These are phyloP conservation scores for Cryptosporidium baileyi DNA, from an alignment of 169 alveolate species.

Conservation along the genomic window DNA sequence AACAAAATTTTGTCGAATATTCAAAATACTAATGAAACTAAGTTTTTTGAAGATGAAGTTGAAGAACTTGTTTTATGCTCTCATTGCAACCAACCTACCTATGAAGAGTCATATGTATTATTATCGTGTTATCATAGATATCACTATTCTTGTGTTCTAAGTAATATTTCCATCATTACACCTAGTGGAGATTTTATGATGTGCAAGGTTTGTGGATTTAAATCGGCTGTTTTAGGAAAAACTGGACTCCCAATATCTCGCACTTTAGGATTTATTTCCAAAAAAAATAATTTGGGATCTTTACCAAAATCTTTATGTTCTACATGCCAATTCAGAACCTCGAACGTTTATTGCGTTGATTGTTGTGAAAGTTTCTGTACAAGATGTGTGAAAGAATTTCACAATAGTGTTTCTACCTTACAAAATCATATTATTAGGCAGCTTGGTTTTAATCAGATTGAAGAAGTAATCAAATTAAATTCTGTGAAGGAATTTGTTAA, in stretches of 20 bases:
- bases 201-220: slow-evolving; percentile 52
- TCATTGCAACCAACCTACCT: slow-evolving; percentile 46
- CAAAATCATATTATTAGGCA: slow-evolving; percentile 44
- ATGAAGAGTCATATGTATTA: slow-evolving; percentile 49
- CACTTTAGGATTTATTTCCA: background rate
- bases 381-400: slow-evolving; percentile 42
- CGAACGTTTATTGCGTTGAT: slow-evolving; percentile 43
- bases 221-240: slow-evolving; percentile 54
- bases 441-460: background rate
- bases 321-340: slow-evolving; percentile 20
- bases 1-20: background rate
- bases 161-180: slow-evolving; percentile 13
- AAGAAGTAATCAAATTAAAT: background rate
- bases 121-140: slow-evolving; percentile 47
- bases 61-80: slow-evolving; percentile 37
- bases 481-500: background rate
- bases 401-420: slow-evolving; percentile 20
- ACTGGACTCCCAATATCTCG: slow-evolving; percentile 50
- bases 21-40: background rate
- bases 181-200: slow-evolving; percentile 56
- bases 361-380: slow-evolving; percentile 58
- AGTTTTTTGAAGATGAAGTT: background rate
- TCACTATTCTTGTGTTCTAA: slow-evolving; percentile 59
- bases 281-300: slow-evolving; percentile 33
- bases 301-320: slow-evolving; percentile 20